A percentile compares a stretch with the other conserved stretches of the same genome.
These are phyloP conservation scores for Nymphaea thermarum DNA, from an alignment of 164 flowering plant species.

Conservation along the genomic window DNA sequence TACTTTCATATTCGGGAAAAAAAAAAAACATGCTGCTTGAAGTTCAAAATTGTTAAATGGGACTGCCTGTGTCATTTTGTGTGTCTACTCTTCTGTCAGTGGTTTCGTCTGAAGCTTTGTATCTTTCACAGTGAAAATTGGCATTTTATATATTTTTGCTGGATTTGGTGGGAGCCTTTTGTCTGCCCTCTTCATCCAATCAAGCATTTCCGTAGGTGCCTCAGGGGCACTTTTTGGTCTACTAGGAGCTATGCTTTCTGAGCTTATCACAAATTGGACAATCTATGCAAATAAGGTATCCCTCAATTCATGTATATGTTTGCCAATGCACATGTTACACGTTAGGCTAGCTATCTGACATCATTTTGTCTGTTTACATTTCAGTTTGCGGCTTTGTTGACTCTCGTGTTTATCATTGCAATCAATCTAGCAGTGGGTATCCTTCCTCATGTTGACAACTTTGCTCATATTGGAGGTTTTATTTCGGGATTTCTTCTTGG, in stretches of 20 bases:
- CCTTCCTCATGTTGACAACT: conserved; percentile 88
- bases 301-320: neutral
- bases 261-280: conserved; percentile 86
- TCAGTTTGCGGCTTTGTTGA: conserved; percentile 58
- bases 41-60: neutral
- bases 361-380: neutral
- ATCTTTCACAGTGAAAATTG: conserved; percentile 50
- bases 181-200: conserved; percentile 61
- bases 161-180: conserved; percentile 81
- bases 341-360: too few relatives aligned
- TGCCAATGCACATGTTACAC: too few relatives aligned
- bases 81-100: neutral
- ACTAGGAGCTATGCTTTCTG: conserved; percentile 85
- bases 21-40: neutral
- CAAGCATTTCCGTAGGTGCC: conserved; percentile 81
- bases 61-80: neutral
- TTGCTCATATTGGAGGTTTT: conserved; percentile 96
- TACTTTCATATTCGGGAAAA: too few relatives aligned
- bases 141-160: conserved; percentile 52
- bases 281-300: conserved; percentile 79
- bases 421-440: conserved; percentile 78
- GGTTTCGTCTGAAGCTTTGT: neutral
- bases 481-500: conserved; percentile 84
- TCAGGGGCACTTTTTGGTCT: conserved; percentile 94
- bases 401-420: conserved; percentile 55